phyloP scores from a whole-genome alignment of 352 stramenopile species.

The Phytophthora capsici region DNA sequence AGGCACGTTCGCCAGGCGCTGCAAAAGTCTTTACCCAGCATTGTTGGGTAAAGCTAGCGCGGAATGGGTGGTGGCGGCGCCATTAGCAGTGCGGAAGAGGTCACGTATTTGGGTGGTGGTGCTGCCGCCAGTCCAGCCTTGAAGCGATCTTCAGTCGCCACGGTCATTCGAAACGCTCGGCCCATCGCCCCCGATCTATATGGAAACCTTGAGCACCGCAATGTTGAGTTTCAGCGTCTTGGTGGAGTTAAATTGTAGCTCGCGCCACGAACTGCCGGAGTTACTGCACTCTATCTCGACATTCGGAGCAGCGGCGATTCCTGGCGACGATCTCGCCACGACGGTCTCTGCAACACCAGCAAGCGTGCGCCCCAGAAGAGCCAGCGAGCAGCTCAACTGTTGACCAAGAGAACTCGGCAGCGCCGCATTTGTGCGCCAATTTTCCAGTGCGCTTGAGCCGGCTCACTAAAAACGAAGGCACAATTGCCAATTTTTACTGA shows the following conservation, averaged over 20 bases:
- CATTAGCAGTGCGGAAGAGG: too few relatives aligned
- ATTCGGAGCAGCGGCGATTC: constrained; percentile 4
- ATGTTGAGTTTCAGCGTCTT: too few relatives aligned
- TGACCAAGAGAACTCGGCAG: constrained; percentile 22
- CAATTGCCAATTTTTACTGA: constrained; percentile 18
- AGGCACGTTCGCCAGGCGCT: too few relatives aligned
- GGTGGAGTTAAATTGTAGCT: too few relatives aligned
- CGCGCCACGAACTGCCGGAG: too few relatives aligned
- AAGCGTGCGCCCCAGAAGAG: constrained; percentile 28
- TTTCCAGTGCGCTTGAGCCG: constrained; percentile 12
- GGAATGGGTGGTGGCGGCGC: too few relatives aligned
- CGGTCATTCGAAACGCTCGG: constrained; percentile 28
- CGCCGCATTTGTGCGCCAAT: constrained; percentile 23
- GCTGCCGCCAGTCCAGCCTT: constrained; percentile 9
- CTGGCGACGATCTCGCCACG: background rate
- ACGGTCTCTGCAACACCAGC: constrained; percentile 27
- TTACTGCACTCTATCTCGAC: background rate
- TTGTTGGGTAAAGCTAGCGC: constrained; percentile 7
- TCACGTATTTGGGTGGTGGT: constrained; percentile 2
- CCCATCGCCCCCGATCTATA: constrained; percentile 5
- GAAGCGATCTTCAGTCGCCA: constrained; percentile 9
- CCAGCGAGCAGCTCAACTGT: constrained; percentile 21
- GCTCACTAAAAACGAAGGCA: constrained; percentile 14
- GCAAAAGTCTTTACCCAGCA: too few relatives aligned
- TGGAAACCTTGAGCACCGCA: too few relatives aligned